Evolutionary conservation across 495 filamentous ascomycete species (phyloP).

Genomic region (Copromyces sp.): DNA sequence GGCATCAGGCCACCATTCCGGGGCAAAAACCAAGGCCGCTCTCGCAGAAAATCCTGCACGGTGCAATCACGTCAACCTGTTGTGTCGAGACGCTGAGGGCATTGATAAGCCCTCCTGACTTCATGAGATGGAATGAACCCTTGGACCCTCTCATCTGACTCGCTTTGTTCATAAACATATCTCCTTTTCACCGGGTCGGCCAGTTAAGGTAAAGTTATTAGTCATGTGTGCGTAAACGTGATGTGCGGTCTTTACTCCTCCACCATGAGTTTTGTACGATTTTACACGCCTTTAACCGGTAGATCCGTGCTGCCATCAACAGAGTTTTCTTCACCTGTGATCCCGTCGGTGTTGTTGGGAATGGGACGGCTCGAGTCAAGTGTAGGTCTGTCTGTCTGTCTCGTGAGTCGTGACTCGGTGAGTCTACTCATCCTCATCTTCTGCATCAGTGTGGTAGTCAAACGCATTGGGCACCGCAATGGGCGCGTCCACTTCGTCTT

Average conservation of each 20-base stretch:
- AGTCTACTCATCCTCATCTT: conserved; percentile 1
- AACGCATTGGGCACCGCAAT: conserved; percentile 15
- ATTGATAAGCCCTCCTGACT: not conserved
- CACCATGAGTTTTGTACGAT: not conserved
- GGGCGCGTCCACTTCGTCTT: conserved; percentile 5
- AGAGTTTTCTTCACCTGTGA: not conserved
- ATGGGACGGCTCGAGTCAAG: not conserved
- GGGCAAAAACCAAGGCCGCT: not conserved
- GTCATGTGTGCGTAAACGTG: not conserved
- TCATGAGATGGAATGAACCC: not conserved
- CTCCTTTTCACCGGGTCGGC: not conserved
- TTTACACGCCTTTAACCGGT: not conserved
- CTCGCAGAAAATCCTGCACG: not conserved
- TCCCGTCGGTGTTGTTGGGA: not conserved
- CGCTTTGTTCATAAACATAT: not conserved
- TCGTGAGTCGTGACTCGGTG: not conserved
- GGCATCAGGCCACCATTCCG: not conserved
- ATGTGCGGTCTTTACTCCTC: not conserved
- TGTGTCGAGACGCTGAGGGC: not conserved
- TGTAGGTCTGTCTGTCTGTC: not conserved
- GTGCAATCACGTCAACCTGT: not conserved
- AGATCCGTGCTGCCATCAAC: not conserved
- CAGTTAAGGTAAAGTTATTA: not conserved
- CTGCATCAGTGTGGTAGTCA: conserved; percentile 22
- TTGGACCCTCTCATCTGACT: not conserved